Evolutionary conservation across 441 rosid species (phyloP).

Genomic region (Metrosideros polymorpha): DNA sequence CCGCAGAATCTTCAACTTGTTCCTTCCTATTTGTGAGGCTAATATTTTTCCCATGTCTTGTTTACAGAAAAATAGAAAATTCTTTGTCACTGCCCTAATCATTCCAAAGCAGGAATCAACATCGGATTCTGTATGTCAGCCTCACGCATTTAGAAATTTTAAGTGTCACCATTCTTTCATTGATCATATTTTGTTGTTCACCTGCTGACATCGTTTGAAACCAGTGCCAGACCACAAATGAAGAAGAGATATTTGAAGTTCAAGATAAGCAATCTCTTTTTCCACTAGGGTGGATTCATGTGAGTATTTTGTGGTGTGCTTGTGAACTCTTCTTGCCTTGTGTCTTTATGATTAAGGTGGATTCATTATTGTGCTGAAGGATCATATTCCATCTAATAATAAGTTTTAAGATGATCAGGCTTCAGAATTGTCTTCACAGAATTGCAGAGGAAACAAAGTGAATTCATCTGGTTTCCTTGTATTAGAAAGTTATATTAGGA

Average conservation of each 20-base stretch:
- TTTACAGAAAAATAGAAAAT: conserved; percentile 84
- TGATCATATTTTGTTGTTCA: background rate
- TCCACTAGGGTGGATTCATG: conserved; percentile 99
- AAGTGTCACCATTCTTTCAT: background rate
- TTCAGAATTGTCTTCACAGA: background rate
- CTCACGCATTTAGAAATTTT: background rate
- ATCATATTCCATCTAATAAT: background rate
- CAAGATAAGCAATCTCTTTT: conserved; percentile 91
- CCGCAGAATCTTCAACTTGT: background rate
- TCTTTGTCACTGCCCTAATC: conserved; percentile 79
- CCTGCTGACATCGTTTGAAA: background rate
- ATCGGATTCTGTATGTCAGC: conserved; percentile 64
- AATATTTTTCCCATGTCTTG: conserved; percentile 5
- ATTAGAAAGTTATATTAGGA: background rate
- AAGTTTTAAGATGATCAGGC: background rate
- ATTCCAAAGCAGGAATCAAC: conserved; percentile 98
- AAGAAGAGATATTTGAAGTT: conserved; percentile 97
- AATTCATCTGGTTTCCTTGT: background rate
- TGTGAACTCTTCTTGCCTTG: background rate
- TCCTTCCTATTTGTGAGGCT: background rate
- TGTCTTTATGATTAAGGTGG: background rate
- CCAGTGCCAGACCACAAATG: conserved; percentile 94
- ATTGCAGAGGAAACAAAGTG: background rate
- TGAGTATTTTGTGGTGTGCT: conserved; percentile 25
- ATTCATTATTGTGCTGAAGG: background rate